These are phyloP conservation scores for Scopulariopsis brevicaulis DNA, from an alignment of 2,329 filamentous ascomycete genomes.

Conservation along the genomic window DNA sequence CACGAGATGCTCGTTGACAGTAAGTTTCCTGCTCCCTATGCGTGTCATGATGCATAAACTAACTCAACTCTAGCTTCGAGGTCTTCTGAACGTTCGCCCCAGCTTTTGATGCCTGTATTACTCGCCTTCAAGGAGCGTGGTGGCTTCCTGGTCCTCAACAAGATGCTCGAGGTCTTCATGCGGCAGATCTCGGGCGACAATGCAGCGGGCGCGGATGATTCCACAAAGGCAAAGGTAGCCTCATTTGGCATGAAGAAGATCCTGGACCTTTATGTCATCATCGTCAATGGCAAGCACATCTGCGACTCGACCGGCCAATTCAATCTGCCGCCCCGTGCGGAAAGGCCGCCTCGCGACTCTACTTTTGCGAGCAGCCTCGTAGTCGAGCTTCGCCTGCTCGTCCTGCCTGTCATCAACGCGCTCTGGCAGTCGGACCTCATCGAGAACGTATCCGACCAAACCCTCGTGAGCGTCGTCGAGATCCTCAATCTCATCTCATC, in stretches of 20 bases:
- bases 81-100: slow-evolving; percentile 29
- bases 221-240: slow-evolving; percentile 34
- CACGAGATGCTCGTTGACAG: slow-evolving; percentile 71
- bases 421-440: slow-evolving; percentile 82
- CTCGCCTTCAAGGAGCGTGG: slow-evolving; percentile 75
- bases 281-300: slow-evolving; percentile 69
- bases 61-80: slow-evolving; percentile 1
- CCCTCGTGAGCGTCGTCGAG: slow-evolving; percentile 70
- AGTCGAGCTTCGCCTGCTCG: slow-evolving; percentile 70
- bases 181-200: slow-evolving; percentile 27
- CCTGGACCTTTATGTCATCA: slow-evolving; percentile 65
- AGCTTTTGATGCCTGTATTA: slow-evolving; percentile 64
- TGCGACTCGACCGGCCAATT: slow-evolving; percentile 59
- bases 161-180: slow-evolving; percentile 59
- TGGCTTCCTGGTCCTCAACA: slow-evolving; percentile 64
- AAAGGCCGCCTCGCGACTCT: slow-evolving; percentile 26
- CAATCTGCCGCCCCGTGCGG: slow-evolving; percentile 27
- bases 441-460: slow-evolving; percentile 66
- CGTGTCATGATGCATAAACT: slow-evolving; percentile 1
- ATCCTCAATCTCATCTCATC: slow-evolving; percentile 70
- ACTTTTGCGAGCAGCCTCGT: slow-evolving; percentile 60
- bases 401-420: slow-evolving; percentile 63
- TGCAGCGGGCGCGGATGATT: slow-evolving; percentile 29
- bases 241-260: slow-evolving; percentile 65
- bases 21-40: slow-evolving; percentile 29